A percentile compares a stretch with the other conserved stretches of the same genome.
These are phyloP conservation scores for Cryptosporidium meleagridis DNA, from an alignment of 169 alveolate species.

Conservation along the genomic window DNA sequence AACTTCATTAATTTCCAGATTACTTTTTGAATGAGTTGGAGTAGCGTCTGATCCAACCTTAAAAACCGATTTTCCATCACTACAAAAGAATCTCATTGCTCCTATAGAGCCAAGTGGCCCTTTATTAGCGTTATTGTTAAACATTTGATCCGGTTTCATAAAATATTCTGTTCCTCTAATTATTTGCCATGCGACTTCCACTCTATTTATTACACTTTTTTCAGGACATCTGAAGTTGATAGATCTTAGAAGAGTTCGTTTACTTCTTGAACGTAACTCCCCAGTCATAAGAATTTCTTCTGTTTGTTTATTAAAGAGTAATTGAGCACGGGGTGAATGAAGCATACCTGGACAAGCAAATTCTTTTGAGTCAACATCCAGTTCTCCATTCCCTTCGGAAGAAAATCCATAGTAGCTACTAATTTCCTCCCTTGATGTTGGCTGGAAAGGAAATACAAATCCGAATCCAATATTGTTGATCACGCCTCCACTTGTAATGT, in stretches of 20 bases:
- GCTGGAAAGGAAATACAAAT: slow-evolving; percentile 36
- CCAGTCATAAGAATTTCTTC: slow-evolving; percentile 50
- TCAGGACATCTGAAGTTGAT: slow-evolving; percentile 54
- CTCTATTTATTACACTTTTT: slow-evolving; percentile 67
- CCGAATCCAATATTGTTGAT: slow-evolving; percentile 51
- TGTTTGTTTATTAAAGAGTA: slow-evolving; percentile 46
- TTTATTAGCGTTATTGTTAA: neutral
- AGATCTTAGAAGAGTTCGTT: slow-evolving; percentile 53
- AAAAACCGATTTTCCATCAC: slow-evolving; percentile 54
- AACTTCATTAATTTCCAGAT: slow-evolving; percentile 35
- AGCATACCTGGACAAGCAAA: slow-evolving; percentile 54
- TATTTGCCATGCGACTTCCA: slow-evolving; percentile 54
- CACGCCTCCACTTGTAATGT: slow-evolving; percentile 23
- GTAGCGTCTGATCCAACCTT: slow-evolving; percentile 69
- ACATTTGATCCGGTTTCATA: neutral
- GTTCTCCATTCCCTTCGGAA: slow-evolving; percentile 42
- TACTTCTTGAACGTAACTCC: slow-evolving; percentile 37
- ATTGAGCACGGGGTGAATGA: slow-evolving; percentile 63
- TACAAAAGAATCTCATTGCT: slow-evolving; percentile 66
- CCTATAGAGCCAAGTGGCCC: slow-evolving; percentile 49
- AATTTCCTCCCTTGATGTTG: slow-evolving; percentile 12
- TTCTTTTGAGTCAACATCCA: slow-evolving; percentile 42
- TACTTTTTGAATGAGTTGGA: slow-evolving; percentile 55
- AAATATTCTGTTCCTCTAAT: slow-evolving; percentile 7
- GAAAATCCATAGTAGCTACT: slow-evolving; percentile 39